Percentiles rank a stretch among this genome's conserved stretches.
Evolutionary conservation across 1,139 yeast genomes (phyloP).

Genomic region (Blastobotrys raffinosifermentans): DNA sequence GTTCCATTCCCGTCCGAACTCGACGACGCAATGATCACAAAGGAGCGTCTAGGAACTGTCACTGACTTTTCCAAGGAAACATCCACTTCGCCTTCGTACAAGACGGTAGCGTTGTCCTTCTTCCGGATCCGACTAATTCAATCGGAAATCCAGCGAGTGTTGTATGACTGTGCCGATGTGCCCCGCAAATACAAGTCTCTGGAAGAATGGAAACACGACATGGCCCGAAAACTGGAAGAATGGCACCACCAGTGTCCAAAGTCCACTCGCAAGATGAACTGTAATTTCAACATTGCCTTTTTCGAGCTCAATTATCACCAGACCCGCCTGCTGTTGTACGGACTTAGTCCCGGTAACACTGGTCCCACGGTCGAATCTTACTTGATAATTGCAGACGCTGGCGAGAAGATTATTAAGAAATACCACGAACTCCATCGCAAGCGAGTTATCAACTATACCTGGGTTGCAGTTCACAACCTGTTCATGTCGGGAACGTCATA

Average conservation of each 20-base stretch:
- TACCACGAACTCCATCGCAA: constrained; percentile 53
- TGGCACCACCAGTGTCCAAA: constrained; percentile 62
- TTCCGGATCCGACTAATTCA: constrained; percentile 67
- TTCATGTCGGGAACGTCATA: constrained; percentile 88
- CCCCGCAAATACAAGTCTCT: constrained; percentile 58
- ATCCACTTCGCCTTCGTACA: constrained; percentile 48
- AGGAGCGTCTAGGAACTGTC: constrained; percentile 11
- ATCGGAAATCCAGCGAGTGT: constrained; percentile 65
- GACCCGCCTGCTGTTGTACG: constrained; percentile 64
- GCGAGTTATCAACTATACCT: constrained; percentile 70
- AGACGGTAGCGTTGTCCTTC: constrained; percentile 58
- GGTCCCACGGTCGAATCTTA: constrained; percentile 50
- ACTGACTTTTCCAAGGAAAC: constrained; percentile 24
- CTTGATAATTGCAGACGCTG: constrained; percentile 53
- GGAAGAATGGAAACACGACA: constrained; percentile 53
- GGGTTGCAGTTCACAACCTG: constrained; percentile 88
- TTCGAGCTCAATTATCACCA: constrained; percentile 74
- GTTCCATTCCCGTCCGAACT: constrained; percentile 65
- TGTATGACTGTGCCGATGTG: constrained; percentile 64
- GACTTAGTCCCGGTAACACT: constrained; percentile 66
- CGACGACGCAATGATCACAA: constrained; percentile 59
- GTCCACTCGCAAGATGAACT: constrained; percentile 56
- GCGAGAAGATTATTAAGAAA: constrained; percentile 58
- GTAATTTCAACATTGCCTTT: constrained; percentile 65
- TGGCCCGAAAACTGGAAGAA: constrained; percentile 45